Percentiles rank a stretch among this genome's conserved stretches.
Evolutionary conservation across 768 basidiomycete genomes (phyloP).

Genomic region (Chalciporus pseudorubinellus): DNA sequence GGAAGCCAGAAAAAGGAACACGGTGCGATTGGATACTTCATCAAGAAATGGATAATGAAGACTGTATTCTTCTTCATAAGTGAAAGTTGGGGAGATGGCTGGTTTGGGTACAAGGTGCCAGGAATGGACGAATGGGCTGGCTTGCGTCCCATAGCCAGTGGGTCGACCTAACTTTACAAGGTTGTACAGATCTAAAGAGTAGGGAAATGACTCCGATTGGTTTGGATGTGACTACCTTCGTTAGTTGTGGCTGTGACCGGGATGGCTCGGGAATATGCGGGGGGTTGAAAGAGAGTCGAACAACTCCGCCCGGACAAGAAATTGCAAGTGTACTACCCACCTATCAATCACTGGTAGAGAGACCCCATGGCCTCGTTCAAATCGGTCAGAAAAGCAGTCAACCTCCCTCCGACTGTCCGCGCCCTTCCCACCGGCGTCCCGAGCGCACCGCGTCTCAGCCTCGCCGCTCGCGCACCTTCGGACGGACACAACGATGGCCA

Average conservation of each 20-base stretch:
- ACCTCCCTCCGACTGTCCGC: slow-evolving; percentile 77
- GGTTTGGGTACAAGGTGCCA: slow-evolving; percentile 31
- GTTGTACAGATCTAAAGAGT: too few relatives aligned
- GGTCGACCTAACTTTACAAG: not conserved
- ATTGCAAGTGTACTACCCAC: slow-evolving; percentile 6
- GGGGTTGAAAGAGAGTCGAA: slow-evolving; percentile 1
- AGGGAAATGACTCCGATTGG: too few relatives aligned
- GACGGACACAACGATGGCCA: slow-evolving; percentile 59
- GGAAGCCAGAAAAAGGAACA: slow-evolving; percentile 23
- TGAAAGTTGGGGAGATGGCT: slow-evolving; percentile 29
- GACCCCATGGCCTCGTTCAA: slow-evolving; percentile 61
- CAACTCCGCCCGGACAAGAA: slow-evolving; percentile 22
- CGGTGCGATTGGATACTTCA: slow-evolving; percentile 17
- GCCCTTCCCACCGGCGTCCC: slow-evolving; percentile 80
- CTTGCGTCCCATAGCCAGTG: not conserved
- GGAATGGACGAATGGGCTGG: slow-evolving; percentile 24
- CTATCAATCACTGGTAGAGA: slow-evolving; percentile 1
- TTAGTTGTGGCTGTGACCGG: slow-evolving; percentile 30
- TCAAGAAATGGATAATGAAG: slow-evolving; percentile 28
- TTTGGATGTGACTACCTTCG: not conserved
- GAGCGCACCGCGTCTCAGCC: slow-evolving; percentile 68
- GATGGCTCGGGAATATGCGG: slow-evolving; percentile 43
- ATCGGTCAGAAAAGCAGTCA: slow-evolving; percentile 79
- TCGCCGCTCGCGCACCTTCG: slow-evolving; percentile 62
- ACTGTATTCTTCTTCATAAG: slow-evolving; percentile 16